Percentiles rank a stretch among this genome's conserved stretches.
Conservation (phyloP, 2,329 filamentous ascomycete genomes). For the Harringtonia lauricola region DNA sequence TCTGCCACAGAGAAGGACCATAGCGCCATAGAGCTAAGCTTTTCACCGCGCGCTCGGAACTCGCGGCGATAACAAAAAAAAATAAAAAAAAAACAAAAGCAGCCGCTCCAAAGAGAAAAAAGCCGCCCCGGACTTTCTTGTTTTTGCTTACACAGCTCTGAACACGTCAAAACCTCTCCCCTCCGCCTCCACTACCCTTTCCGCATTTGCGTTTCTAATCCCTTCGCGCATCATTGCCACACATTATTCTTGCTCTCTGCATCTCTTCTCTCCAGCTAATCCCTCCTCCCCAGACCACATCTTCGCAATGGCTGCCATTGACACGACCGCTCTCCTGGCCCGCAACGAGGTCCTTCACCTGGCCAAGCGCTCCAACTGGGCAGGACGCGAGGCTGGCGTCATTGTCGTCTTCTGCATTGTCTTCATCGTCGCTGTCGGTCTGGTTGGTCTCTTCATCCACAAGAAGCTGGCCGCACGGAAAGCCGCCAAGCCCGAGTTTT, state of each 20-base stretch:
- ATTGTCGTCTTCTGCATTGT: conserved; percentile 52
- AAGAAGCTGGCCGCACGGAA: conserved; percentile 21
- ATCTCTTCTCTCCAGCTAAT: conserved; percentile 4
- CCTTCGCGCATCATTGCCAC: neutral
- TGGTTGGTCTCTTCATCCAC: conserved; percentile 35
- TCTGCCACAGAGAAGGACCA: conserved; percentile 1
- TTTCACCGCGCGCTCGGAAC: conserved; percentile 10
- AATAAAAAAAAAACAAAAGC: conserved; percentile 5
- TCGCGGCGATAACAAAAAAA: conserved; percentile 12
- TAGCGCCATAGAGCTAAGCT: conserved; percentile 10
- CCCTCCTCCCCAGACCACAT: neutral
- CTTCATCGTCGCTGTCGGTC: conserved; percentile 39
- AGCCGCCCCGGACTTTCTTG: conserved; percentile 1
- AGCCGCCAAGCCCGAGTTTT: conserved; percentile 14
- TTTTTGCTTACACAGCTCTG: conserved; percentile 2
- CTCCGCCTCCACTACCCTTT: neutral
- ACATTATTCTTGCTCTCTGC: neutral
- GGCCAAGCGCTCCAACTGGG: conserved; percentile 48
- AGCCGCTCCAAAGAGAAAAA: conserved; percentile 7
- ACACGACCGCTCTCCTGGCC: conserved; percentile 16
- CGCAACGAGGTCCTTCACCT: conserved; percentile 28
- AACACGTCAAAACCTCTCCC: neutral
- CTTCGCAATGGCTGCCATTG: conserved; percentile 24
- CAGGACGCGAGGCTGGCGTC: conserved; percentile 43
- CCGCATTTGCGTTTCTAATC: neutral